A percentile compares a stretch with the other conserved stretches of the same genome.
These are phyloP conservation scores for Verticillium klebahnii DNA, from an alignment of 2,329 filamentous ascomycete genomes.

Conservation along the genomic window DNA sequence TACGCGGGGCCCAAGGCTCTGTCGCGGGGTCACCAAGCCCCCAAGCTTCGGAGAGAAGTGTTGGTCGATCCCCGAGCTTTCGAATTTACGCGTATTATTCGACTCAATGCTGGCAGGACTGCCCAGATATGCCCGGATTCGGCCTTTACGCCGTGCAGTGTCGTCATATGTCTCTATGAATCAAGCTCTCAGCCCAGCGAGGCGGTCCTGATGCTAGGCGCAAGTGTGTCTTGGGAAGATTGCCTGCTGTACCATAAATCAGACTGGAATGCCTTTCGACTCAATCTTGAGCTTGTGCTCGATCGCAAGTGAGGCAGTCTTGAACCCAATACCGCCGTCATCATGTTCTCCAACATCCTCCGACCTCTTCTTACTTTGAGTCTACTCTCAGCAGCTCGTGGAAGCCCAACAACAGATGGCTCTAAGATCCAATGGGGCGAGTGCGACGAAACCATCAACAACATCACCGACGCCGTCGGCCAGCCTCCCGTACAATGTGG, in stretches of 20 bases:
- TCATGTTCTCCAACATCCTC: not conserved
- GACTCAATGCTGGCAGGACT: not conserved
- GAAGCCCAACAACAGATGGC: not conserved
- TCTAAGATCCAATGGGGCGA: not conserved
- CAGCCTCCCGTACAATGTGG: conserved; percentile 10
- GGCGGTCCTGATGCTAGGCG: not conserved
- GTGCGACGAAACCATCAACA: not conserved
- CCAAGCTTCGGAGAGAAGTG: not conserved
- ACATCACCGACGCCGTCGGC: not conserved
- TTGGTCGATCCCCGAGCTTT: not conserved
- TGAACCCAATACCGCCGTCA: not conserved
- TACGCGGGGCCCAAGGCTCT: not conserved
- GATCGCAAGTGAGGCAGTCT: no score
- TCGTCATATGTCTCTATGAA: not conserved
- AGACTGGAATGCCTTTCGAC: no score
- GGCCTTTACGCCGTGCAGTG: not conserved
- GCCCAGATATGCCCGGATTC: not conserved
- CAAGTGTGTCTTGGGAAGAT: no score
- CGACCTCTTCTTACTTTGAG: not conserved
- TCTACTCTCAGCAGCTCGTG: not conserved
- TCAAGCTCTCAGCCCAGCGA: not conserved
- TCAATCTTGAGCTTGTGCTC: no score
- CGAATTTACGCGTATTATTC: not conserved
- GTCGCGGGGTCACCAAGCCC: not conserved
- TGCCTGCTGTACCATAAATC: not conserved